Evolutionary conservation across 2,329 filamentous ascomycete genomes (phyloP).

Genomic region (Penicillium sp.): DNA sequence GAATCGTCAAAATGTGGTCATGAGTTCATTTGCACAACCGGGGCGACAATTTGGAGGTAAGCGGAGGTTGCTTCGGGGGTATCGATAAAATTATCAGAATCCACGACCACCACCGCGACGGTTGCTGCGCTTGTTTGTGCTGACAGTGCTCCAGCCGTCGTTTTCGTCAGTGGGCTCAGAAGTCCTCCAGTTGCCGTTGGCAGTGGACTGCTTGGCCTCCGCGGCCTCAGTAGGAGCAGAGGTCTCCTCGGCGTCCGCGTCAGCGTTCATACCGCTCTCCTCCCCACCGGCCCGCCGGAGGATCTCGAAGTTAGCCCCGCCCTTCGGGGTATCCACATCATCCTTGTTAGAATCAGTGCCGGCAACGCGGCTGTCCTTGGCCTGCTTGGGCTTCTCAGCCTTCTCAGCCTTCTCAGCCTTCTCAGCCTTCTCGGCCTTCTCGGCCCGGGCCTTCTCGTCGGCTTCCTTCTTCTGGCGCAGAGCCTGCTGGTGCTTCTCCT

Average conservation of each 20-base stretch:
- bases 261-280: conserved; percentile 50
- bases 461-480: conserved; percentile 81
- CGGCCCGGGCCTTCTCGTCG: conserved; percentile 15
- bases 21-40: background rate
- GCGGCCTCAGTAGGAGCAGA: conserved; percentile 43
- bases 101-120: conserved; percentile 44
- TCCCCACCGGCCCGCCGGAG: conserved; percentile 53
- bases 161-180: conserved; percentile 38
- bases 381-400: conserved; percentile 60
- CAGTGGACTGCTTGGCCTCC: conserved; percentile 56
- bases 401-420: conserved; percentile 58
- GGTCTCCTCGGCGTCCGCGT: conserved; percentile 53
- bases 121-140: conserved; percentile 45
- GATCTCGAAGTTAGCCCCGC: conserved; percentile 56
- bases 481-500: conserved; percentile 77
- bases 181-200: conserved; percentile 45
- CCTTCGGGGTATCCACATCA: conserved; percentile 39
- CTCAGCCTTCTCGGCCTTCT: conserved; percentile 69
- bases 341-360: conserved; percentile 46
- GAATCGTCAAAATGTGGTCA: background rate
- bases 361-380: conserved; percentile 31
- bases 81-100: conserved; percentile 42
- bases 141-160: conserved; percentile 52
- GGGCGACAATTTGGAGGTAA: conserved; percentile 9
- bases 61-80: conserved; percentile 27